Evolutionary conservation across 1,284 basidiomycete species (phyloP).

Genomic region (Trametes pubescens): DNA sequence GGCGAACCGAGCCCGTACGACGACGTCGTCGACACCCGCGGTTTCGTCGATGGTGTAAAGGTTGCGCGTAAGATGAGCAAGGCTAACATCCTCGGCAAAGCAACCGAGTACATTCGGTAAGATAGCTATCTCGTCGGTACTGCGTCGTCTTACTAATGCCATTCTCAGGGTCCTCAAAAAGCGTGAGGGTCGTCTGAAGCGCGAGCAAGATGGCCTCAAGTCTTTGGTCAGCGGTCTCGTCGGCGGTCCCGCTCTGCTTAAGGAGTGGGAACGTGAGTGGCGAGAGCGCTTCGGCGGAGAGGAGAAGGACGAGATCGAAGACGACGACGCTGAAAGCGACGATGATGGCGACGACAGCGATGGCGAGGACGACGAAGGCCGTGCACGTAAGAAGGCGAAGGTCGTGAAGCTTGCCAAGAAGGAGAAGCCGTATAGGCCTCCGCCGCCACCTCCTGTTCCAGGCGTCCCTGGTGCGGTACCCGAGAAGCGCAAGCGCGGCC

Average conservation of each 20-base stretch:
- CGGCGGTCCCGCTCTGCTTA: conserved; percentile 71
- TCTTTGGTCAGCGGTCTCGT: conserved; percentile 71
- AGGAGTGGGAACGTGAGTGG: conserved; percentile 82
- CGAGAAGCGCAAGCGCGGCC: conserved; percentile 83
- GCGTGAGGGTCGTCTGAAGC: conserved; percentile 72
- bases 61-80: conserved; percentile 86
- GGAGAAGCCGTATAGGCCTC: conserved; percentile 45
- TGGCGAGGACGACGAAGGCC: conserved; percentile 59
- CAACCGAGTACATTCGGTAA: conserved; percentile 80
- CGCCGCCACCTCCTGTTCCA: conserved; percentile 43
- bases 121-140: conserved; percentile 22
- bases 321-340: conserved; percentile 51
- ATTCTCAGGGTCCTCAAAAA: conserved; percentile 72
- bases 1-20: conserved; percentile 44
- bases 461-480: conserved; percentile 48
- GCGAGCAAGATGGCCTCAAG: conserved; percentile 77
- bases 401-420: conserved; percentile 48
- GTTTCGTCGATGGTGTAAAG: conserved; percentile 84
- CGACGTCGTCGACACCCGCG: conserved; percentile 75
- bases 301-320: conserved; percentile 74
- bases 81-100: conserved; percentile 84
- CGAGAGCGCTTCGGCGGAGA: conserved; percentile 72
- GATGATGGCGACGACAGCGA: conserved; percentile 65
- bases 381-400: conserved; percentile 67
- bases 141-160: conserved; percentile 2